Base-by-base conservation (phyloP, 176 grass and related monocot species). In the Musa itinerans region DNA sequence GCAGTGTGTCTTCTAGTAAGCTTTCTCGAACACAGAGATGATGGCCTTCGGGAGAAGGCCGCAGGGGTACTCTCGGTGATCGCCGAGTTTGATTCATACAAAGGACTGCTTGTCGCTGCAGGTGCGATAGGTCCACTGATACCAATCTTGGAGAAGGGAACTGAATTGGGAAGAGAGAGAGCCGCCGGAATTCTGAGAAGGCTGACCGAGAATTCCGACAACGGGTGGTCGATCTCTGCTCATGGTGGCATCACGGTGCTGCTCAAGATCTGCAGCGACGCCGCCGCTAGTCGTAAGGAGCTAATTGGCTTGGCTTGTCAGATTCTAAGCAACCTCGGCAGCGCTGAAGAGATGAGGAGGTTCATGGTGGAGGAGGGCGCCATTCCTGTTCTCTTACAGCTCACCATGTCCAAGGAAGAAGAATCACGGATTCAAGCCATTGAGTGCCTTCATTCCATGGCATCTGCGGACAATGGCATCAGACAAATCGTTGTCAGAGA, bases 141-240 rank as follows among this genome's bases (percentile, higher is more conserved):
- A 63, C 88, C 81, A 74, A 66, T 84, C 26, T 57, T 98, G 81
- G 86, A 97, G 77, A 87, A 52, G 50, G 64, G 74, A 21, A 78
- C 24, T 19, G 78, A 63, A 79, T 58, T 69, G 23, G 83, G 68
- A 34, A 91, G 81, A 81, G 84, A 91, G 82, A 85, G 78, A 15
- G 83, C 90, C 50, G 90, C 75, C 53, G 70, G 83, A 78, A 62
- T 80, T 67, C 77, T 98, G 82, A 81, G 65, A 24, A 87, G 83
- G 58, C 85, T 98, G 73, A 98, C 94, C 15, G 88, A 89, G 79
- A 98, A 98, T 65, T 98, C 94, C 0, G 88, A 98, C 67, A 98
- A 98, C 75, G 88, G 87, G 78, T 98, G 94, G 94, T 92, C 94
- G 16, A 86, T 98, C 78, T 89, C 81, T 53, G 94, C 94, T 53